Conservation (phyloP, 176 grass and related monocot species). For the Pontederia crassipes region DNA sequence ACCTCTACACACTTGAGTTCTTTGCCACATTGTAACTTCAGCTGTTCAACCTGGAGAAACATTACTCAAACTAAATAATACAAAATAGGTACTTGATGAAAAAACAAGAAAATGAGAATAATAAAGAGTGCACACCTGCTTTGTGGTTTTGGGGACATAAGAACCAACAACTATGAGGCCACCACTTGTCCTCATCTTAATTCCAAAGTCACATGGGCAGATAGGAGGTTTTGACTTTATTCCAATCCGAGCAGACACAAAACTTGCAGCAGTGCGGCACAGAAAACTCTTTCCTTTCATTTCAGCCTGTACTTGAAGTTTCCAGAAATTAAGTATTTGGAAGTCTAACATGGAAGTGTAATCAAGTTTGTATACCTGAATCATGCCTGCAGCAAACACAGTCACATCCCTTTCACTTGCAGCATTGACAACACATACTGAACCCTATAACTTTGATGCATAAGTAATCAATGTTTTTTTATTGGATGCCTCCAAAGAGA, state of each 20-base stretch:
- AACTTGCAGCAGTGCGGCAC: conserved; percentile 93
- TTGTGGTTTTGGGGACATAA: conserved; percentile 98
- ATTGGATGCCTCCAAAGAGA: no score
- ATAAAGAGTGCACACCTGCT: conserved; percentile 43
- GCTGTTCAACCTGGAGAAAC: conserved; percentile 63
- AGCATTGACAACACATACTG: conserved; percentile 83
- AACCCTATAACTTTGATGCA: conserved; percentile 38
- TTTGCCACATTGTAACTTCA: conserved; percentile 41
- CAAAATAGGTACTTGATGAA: neutral
- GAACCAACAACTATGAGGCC: conserved; percentile 96
- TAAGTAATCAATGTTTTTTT: no score
- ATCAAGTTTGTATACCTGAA: conserved; percentile 39
- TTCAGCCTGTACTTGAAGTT: conserved; percentile 57
- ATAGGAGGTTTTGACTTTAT: conserved; percentile 70
- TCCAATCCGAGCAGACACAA: conserved; percentile 90
- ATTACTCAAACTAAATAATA: no score
- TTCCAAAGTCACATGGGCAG: conserved; percentile 57
- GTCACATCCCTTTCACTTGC: conserved; percentile 79
- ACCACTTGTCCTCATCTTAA: conserved; percentile 61
- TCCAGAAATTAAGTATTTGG: conserved; percentile 15
- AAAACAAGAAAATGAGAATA: neutral
- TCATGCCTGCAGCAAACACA: conserved; percentile 95
- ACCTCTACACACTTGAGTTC: conserved; percentile 73
- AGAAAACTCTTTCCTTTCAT: conserved; percentile 71
- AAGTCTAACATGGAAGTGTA: conserved; percentile 4